A percentile compares a stretch with the other conserved stretches of the same genome.
Evolutionary conservation across 1,284 basidiomycete genomes (phyloP).

Genomic region (Malassezia arunalokei): DNA sequence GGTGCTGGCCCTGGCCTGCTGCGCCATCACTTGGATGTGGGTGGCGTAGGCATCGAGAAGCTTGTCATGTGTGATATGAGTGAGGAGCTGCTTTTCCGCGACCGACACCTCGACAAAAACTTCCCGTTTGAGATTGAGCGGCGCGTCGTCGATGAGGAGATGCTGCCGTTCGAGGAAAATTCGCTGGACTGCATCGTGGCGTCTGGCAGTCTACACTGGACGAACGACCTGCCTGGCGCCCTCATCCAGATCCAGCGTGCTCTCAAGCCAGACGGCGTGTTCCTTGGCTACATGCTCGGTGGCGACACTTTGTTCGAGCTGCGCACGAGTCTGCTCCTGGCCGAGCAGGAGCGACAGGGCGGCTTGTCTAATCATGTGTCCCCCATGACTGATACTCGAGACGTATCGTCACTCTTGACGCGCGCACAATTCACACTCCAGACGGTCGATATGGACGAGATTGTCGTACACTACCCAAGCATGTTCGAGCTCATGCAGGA

Average conservation of each 20-base stretch:
- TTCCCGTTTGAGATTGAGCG: slow-evolving; percentile 34
- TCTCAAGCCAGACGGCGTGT: slow-evolving; percentile 81
- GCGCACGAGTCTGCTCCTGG: slow-evolving; percentile 75
- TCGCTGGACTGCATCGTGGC: slow-evolving; percentile 86
- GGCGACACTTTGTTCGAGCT: slow-evolving; percentile 95
- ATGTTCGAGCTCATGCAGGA: slow-evolving; percentile 96
- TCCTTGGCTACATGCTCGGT: slow-evolving; percentile 84
- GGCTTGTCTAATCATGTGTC: slow-evolving; percentile 89
- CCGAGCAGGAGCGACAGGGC: slow-evolving; percentile 84
- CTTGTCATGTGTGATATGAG: slow-evolving; percentile 80
- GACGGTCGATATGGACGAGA: slow-evolving; percentile 89
- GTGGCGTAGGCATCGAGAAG: slow-evolving; percentile 56
- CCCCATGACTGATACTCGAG: slow-evolving; percentile 89
- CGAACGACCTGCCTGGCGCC: slow-evolving; percentile 90
- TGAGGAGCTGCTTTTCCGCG: slow-evolving; percentile 5
- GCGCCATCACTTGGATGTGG: slow-evolving; percentile 64
- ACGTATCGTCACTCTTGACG: slow-evolving; percentile 55
- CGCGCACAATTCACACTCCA: slow-evolving; percentile 86
- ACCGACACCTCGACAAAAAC: slow-evolving; percentile 24
- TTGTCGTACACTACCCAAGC: slow-evolving; percentile 77
- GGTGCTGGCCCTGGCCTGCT: slow-evolving; percentile 92
- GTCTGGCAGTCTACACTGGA: slow-evolving; percentile 86
- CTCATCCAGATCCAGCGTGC: slow-evolving; percentile 78
- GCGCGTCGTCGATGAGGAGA: slow-evolving; percentile 36
- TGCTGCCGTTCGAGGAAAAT: slow-evolving; percentile 53